Percentiles rank a stretch among this genome's conserved stretches.
Conservation (phyloP, 116 monocot genomes). For the Papilionanthe hybrid region DNA sequence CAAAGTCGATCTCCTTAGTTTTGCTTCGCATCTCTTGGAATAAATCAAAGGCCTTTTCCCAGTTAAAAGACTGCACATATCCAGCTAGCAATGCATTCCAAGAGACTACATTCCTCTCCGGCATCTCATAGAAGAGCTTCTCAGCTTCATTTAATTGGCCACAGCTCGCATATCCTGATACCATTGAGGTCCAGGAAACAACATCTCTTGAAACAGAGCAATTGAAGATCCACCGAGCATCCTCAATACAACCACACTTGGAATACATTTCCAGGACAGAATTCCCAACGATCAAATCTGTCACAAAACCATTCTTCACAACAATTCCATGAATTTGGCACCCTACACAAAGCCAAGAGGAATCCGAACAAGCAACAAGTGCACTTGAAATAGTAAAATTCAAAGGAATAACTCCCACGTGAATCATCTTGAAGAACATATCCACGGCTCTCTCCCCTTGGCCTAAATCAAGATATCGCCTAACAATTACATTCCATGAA, state of each 20-base stretch:
- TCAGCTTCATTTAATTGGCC: conserved; percentile 54
- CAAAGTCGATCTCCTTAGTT: conserved; percentile 31
- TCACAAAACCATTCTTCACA: conserved; percentile 36
- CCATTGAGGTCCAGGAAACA: conserved; percentile 58
- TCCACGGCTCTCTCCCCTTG: conserved; percentile 26
- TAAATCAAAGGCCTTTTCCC: conserved; percentile 59
- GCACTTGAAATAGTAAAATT: conserved; percentile 58
- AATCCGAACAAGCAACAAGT: conserved; percentile 55
- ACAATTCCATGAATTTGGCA: conserved; percentile 48
- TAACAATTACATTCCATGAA: conserved; percentile 83
- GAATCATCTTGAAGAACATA: conserved; percentile 62
- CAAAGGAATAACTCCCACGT: conserved; percentile 34
- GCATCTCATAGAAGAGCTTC: conserved; percentile 55
- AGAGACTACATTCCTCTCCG: conserved; percentile 44
- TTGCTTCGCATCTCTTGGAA: conserved; percentile 46
- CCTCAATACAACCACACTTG: conserved; percentile 53
- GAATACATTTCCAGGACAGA: conserved; percentile 71
- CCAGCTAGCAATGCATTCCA: conserved; percentile 82
- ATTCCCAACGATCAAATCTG: conserved; percentile 40
- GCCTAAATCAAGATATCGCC: conserved; percentile 61
- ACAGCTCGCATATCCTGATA: conserved; percentile 42
- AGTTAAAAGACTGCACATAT: conserved; percentile 33
- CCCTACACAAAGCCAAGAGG: conserved; percentile 34
- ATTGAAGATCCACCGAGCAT: conserved; percentile 45
- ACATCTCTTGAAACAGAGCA: conserved; percentile 35